Evolutionary conservation across 441 rosid genomes (phyloP).

Genomic region (Erysimum cheiri): DNA sequence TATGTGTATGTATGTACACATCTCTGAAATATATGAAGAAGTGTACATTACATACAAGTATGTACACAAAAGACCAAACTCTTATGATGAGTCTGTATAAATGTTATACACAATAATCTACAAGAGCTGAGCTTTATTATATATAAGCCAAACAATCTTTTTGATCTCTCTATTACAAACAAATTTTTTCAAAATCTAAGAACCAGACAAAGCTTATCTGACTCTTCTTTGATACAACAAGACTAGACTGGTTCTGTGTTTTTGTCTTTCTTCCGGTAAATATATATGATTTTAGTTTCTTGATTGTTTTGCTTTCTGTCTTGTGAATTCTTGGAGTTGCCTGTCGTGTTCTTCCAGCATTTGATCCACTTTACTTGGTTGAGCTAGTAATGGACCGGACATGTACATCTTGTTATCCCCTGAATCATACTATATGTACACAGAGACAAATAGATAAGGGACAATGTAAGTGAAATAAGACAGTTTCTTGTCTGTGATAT

Average conservation of each 20-base stretch:
- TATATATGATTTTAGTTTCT: too few relatives aligned
- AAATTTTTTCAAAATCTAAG: slow-evolving; percentile 18
- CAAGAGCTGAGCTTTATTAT: slow-evolving; percentile 37
- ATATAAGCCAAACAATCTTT: slow-evolving; percentile 33
- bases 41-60: slow-evolving; percentile 28
- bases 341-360: slow-evolving; percentile 85
- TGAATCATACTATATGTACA: slow-evolving; percentile 26
- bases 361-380: slow-evolving; percentile 73
- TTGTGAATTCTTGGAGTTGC: slow-evolving; percentile 66
- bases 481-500: neutral
- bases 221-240: slow-evolving; percentile 27
- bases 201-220: slow-evolving; percentile 31
- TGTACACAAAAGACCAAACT: slow-evolving; percentile 28
- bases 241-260: slow-evolving; percentile 27
- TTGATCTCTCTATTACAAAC: slow-evolving; percentile 30
- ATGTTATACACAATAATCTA: slow-evolving; percentile 33
- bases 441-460: neutral
- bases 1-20: slow-evolving; percentile 13
- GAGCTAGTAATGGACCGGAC: slow-evolving; percentile 78
- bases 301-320: slow-evolving; percentile 54
- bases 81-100: slow-evolving; percentile 26
- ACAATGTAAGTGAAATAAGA: neutral
- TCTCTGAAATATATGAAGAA: slow-evolving; percentile 39
- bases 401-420: slow-evolving; percentile 79
- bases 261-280: slow-evolving; percentile 31